Evolutionary conservation across 2,329 filamentous ascomycete species (phyloP).

Genomic region (Fusarium tuaranense): DNA sequence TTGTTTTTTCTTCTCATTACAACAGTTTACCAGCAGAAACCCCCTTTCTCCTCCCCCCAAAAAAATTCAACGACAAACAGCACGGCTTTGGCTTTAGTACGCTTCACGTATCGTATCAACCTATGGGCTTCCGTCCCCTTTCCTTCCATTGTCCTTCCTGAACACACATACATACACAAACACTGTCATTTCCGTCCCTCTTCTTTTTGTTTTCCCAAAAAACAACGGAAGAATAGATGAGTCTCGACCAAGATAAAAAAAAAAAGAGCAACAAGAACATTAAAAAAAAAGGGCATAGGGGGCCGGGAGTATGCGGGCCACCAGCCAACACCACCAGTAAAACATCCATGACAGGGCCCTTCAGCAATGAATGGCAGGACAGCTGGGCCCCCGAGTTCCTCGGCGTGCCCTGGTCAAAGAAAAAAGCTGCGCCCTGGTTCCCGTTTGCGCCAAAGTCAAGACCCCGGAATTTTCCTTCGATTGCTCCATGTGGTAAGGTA

Average conservation of each 20-base stretch:
- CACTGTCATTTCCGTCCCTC: conserved; percentile 32
- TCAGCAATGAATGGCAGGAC: conserved; percentile 17
- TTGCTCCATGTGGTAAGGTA: conserved; percentile 24
- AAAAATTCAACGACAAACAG: conserved; percentile 36
- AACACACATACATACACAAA: conserved; percentile 33
- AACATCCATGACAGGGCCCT: conserved; percentile 16
- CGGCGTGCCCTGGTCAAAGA: conserved; percentile 16
- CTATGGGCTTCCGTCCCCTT: conserved; percentile 20
- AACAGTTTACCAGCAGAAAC: conserved; percentile 38
- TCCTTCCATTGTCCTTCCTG: conserved; percentile 23
- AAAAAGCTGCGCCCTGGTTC: conserved; percentile 15
- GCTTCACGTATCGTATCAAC: conserved; percentile 40
- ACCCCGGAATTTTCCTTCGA: conserved; percentile 30
- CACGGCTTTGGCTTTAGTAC: conserved; percentile 8
- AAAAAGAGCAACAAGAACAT: conserved; percentile 23
- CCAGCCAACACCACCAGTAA: conserved; percentile 27
- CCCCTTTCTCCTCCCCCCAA: neutral
- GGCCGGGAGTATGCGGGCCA: conserved; percentile 17
- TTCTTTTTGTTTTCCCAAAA: conserved; percentile 42
- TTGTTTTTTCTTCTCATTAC: conserved; percentile 37
- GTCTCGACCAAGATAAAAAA: conserved; percentile 40
- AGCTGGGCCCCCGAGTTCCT: conserved; percentile 5
- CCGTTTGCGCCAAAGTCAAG: conserved; percentile 18
- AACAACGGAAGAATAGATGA: conserved; percentile 42
- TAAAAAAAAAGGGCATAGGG: conserved; percentile 35